Conservation (phyloP, 345 rosid species). For the Hirschfeldia incana region DNA sequence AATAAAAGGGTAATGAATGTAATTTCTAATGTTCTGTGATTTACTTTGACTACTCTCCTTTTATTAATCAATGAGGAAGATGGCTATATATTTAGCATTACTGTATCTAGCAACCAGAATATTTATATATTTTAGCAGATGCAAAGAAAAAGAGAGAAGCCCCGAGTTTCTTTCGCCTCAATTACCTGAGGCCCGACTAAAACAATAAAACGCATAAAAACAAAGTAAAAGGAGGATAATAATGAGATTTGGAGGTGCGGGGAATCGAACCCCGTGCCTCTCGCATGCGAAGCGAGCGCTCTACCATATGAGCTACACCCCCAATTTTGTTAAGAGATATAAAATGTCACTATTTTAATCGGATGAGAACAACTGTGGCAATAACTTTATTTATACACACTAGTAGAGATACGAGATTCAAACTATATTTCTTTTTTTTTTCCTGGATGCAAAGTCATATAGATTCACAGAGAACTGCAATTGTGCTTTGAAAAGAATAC, state of each 20-base stretch:
- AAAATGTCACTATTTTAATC: too few species aligned
- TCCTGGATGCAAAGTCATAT: neutral
- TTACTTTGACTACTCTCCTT: too few species aligned
- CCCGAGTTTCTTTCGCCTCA: constrained; percentile 24
- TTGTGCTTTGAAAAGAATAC: neutral
- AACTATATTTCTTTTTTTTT: neutral
- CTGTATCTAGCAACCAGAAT: too few species aligned
- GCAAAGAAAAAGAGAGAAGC: neutral
- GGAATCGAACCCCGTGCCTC: constrained; percentile 99
- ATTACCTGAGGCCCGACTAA: constrained; percentile 3
- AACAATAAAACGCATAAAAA: neutral
- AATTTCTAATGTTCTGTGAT: too few species aligned
- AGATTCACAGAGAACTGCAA: constrained; percentile 8
- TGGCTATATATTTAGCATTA: too few species aligned
- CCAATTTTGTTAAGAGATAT: too few species aligned
- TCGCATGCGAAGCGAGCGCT: constrained; percentile 99
- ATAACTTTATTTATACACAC: too few species aligned
- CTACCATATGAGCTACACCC: constrained; percentile 53
- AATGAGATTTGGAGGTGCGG: constrained; percentile 60
- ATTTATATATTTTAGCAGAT: neutral
- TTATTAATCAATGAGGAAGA: too few species aligned
- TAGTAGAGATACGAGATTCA: too few species aligned
- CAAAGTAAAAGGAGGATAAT: too few species aligned
- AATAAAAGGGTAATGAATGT: too few species aligned
- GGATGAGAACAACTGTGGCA: too few species aligned